A percentile compares a stretch with the other conserved stretches of the same genome.
phyloP scores from a whole-genome alignment of 768 basidiomycete species.

The Boletus reticuloceps region DNA sequence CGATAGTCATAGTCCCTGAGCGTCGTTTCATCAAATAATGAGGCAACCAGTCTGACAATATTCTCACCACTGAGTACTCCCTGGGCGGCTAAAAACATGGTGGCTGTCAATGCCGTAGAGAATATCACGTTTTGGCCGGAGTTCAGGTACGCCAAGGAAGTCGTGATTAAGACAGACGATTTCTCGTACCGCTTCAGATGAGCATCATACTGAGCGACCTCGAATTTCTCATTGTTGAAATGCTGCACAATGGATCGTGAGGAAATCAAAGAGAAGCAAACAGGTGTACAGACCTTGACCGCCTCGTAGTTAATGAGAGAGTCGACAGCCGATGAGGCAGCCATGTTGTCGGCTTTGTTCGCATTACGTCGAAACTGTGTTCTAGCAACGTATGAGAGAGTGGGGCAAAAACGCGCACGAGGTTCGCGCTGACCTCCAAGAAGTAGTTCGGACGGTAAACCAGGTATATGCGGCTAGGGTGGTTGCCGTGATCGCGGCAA shows the following conservation, averaged over 20 bases:
- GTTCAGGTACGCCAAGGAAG: conserved; percentile 89
- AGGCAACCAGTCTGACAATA: not conserved
- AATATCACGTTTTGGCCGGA: conserved; percentile 98
- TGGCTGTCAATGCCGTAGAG: conserved; percentile 85
- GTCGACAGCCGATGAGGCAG: conserved; percentile 91
- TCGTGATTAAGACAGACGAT: conserved; percentile 91
- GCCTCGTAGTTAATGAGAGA: conserved; percentile 98
- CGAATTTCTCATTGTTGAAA: conserved; percentile 95
- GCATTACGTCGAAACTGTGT: conserved; percentile 93
- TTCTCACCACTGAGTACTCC: conserved; percentile 81
- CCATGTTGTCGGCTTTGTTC: conserved; percentile 95
- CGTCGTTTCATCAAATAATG: not conserved
- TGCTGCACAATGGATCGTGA: conserved; percentile 48
- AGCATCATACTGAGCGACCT: conserved; percentile 89
- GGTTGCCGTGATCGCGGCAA: conserved; percentile 82
- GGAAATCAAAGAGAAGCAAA: conserved; percentile 1
- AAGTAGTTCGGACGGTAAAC: conserved; percentile 95
- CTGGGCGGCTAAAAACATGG: conserved; percentile 96
- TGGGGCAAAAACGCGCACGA: not conserved
- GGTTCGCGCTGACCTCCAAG: conserved; percentile 71
- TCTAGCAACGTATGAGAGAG: conserved; percentile 37
- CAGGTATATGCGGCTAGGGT: conserved; percentile 92
- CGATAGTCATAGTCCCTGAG: conserved; percentile 94
- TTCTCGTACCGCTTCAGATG: conserved; percentile 86
- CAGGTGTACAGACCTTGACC: conserved; percentile 69